phyloP scores from a whole-genome alignment of 1,139 yeast species.

The Zygosaccharomyces sapae region DNA sequence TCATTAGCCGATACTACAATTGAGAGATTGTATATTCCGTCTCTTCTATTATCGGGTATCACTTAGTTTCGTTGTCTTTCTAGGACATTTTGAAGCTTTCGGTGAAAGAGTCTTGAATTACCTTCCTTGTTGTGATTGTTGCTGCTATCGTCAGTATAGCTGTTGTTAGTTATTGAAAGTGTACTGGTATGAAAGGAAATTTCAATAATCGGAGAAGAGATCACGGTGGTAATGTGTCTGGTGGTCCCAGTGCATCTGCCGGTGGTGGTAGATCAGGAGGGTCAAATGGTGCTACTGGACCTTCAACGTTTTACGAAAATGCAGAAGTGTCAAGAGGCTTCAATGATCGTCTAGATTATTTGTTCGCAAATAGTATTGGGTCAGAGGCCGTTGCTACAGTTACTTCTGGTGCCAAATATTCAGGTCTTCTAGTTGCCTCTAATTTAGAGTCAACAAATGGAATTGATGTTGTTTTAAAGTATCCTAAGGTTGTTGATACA shows the following conservation, averaged over 20 bases:
- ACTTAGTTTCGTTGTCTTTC: background rate
- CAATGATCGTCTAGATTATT: slow-evolving; percentile 47
- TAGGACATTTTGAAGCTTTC: background rate
- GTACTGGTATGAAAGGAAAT: slow-evolving; percentile 19
- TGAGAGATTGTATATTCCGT: background rate
- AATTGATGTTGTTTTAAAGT: slow-evolving; percentile 52
- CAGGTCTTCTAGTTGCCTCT: slow-evolving; percentile 53
- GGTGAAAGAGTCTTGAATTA: background rate
- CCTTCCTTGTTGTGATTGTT: background rate
- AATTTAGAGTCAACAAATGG: slow-evolving; percentile 41
- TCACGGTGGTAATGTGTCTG: slow-evolving; percentile 14
- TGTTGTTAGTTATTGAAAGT: background rate
- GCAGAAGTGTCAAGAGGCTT: slow-evolving; percentile 33
- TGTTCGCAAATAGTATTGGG: slow-evolving; percentile 56
- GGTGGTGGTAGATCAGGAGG: slow-evolving; percentile 10
- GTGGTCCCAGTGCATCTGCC: slow-evolving; percentile 5
- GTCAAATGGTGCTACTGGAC: slow-evolving; percentile 8
- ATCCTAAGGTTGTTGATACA: slow-evolving; percentile 44
- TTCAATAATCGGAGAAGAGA: slow-evolving; percentile 21
- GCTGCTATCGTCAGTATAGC: background rate
- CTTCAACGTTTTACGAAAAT: slow-evolving; percentile 25
- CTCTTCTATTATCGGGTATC: background rate
- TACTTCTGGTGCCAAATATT: slow-evolving; percentile 55
- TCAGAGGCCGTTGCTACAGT: slow-evolving; percentile 54
- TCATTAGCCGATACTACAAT: background rate